Base-by-base conservation (phyloP, 148 eudicot species). In the Nyssa sinensis region DNA sequence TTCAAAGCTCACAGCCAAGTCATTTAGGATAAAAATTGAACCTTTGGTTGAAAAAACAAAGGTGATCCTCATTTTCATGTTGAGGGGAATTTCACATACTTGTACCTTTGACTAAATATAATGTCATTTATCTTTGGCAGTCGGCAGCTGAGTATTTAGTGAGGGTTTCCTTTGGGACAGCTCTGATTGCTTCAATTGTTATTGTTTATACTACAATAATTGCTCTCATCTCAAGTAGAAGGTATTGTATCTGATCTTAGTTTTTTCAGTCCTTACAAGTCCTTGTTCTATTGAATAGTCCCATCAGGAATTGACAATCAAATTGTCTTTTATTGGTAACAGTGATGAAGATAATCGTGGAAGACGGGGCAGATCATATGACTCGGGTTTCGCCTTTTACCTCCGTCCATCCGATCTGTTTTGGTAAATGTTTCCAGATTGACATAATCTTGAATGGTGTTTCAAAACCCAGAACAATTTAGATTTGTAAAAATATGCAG, bases 131-230 rank as follows among this genome's bases (percentile, higher is more conserved):
- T 72, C 59, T 63, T 78, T 81, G 79, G 83, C 93, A 94, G 98
- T 87, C 91, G 72, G 86, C 88, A 55, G 86, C 89, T 37, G 98
- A 92, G 81, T 94, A 92, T 77, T 62, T 92, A 68, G 84, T 94
- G 77, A 85, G 98, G 86, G 97, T 94, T 81, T 87, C 97, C 14
- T 94, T 94, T 81, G 98, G 97, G 78, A 94, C 98, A 49, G 88
- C 97, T 57, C 81, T 94, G 41, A 85, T 94, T 84, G 98, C 98
- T 78, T 94, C 98, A 10, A 89, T 94, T 77, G 90, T 94, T 77
- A 73, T 94, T 61, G 98, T 94, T 27, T 91, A 80, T 83, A 94
- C 98, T 0, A 85, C 98, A 67, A 94, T 94, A 51, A 75, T 94
- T 75, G 91, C 90, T 58, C 77, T 93, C 69, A 44, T 83, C 67